Base-by-base conservation (phyloP, 805 yeast species). In the Blastobotrys chiropterorum region DNA sequence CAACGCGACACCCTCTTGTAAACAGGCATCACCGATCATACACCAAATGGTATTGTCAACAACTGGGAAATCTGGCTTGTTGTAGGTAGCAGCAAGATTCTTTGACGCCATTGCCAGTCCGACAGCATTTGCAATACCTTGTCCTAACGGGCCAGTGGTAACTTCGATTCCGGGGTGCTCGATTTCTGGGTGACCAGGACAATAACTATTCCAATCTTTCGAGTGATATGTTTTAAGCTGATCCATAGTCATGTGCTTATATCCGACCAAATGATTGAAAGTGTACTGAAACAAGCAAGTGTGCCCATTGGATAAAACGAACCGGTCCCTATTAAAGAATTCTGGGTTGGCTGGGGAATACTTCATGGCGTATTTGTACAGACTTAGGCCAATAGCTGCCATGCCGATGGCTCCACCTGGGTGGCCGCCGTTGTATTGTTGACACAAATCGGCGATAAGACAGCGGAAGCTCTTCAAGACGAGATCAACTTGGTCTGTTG, bases 71-170 rank as follows among this genome's bases (percentile, higher is more conserved):
- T 59, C 66, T 15, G 69, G 69, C 54, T 59, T 61, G 62, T 72
- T 72, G 54, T 65, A 71, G 20, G 62, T 63, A 5, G 67, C 72
- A 11, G 52, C 63, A 48, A 71, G 59, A 47, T 71, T 66, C 52
- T 69, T 70, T 3, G 65, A 45, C 21, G 74, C 74, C 19, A 71
- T 62, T 2, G 75, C 75, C 47, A 71, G 51, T 11, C 75, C 75
- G 14, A 72, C 72, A 8, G 72, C 65, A 54, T 71, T 71, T 20
- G 74, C 59, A 22, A 71, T 62, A 49, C 75, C 75, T 59, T 71
- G 75, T n/a, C 75, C 75, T 38, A 71, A 55, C 15, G 73, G 70
- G 22, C 74, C 74, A 13, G 73, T 71, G 30, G 73, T 71, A 48
- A 70, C 64, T 54, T 71, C 75, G 30, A 71, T 62, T 13, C 68